Conservation (phyloP, 2,329 filamentous ascomycete species). For the Aspergillus tubingensis region DNA sequence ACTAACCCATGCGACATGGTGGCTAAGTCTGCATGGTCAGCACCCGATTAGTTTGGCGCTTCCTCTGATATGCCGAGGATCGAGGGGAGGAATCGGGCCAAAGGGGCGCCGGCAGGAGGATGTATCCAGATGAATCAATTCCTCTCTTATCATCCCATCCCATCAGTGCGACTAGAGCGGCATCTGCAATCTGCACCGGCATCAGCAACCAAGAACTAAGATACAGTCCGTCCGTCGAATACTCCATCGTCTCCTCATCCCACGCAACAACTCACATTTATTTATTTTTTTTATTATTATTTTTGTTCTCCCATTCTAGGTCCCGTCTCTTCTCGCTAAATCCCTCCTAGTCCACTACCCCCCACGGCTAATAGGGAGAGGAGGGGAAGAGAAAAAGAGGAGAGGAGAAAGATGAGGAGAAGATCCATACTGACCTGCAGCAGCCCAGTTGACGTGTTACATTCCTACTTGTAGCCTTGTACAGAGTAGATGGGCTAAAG, state of each 20-base stretch:
- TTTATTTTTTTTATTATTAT: no score
- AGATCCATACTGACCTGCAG: conserved; percentile 8
- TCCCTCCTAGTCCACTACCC: not conserved
- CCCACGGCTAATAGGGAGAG: not conserved
- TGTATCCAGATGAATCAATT: not conserved
- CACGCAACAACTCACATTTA: not conserved
- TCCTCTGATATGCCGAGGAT: conserved; percentile 3
- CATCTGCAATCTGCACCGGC: not conserved
- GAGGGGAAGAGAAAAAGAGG: not conserved
- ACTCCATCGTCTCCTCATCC: not conserved
- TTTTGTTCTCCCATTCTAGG: no score
- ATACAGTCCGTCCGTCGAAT: not conserved
- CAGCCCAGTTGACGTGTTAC: conserved; percentile 16
- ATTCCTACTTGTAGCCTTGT: conserved; percentile 10
- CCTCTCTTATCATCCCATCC: not conserved
- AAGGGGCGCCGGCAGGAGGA: not conserved
- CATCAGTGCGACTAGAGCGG: not conserved
- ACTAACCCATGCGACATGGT: not conserved
- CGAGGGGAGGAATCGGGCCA: not conserved
- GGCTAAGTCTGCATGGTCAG: conserved; percentile 5
- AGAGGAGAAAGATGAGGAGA: conserved; percentile 1
- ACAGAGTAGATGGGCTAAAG: not conserved
- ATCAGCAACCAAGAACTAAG: not conserved
- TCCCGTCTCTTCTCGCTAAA: no score
- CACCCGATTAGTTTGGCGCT: not conserved